Evolutionary conservation across 257 asterid species (phyloP).

Genomic region (Marsdenia floribunda): DNA sequence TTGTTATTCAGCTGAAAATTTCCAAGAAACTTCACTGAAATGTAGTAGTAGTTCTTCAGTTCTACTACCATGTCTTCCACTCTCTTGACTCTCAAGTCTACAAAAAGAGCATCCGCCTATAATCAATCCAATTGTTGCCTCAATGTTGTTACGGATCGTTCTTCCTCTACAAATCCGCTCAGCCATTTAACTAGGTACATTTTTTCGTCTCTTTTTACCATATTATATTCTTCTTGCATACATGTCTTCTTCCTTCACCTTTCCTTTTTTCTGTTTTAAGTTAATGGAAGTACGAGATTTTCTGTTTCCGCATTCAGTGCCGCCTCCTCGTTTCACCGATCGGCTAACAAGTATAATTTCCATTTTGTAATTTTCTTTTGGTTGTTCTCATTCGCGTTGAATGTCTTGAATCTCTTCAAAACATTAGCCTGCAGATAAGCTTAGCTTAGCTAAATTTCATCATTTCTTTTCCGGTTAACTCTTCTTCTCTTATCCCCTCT

Average conservation of each 20-base stretch:
- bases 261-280: neutral
- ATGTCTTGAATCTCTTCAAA: slow-evolving; percentile 4
- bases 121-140: neutral
- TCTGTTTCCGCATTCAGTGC: neutral
- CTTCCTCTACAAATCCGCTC: slow-evolving; percentile 1
- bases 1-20: too few relatives aligned
- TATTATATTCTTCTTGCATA: too few relatives aligned
- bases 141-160: neutral
- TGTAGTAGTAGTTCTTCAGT: too few relatives aligned
- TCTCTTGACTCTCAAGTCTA: neutral
- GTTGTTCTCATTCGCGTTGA: neutral
- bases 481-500: neutral
- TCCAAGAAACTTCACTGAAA: too few relatives aligned
- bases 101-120: too few relatives aligned
- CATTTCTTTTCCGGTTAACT: neutral
- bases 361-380: neutral
- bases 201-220: neutral
- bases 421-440: neutral
- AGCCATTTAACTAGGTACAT: neutral
- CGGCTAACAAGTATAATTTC: neutral
- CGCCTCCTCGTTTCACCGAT: neutral
- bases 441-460: neutral
- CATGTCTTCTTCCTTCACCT: too few relatives aligned
- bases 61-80: neutral
- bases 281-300: slow-evolving; percentile 1